Evolutionary conservation across 345 rosid genomes (phyloP).

Genomic region (Ceriops decandra): DNA sequence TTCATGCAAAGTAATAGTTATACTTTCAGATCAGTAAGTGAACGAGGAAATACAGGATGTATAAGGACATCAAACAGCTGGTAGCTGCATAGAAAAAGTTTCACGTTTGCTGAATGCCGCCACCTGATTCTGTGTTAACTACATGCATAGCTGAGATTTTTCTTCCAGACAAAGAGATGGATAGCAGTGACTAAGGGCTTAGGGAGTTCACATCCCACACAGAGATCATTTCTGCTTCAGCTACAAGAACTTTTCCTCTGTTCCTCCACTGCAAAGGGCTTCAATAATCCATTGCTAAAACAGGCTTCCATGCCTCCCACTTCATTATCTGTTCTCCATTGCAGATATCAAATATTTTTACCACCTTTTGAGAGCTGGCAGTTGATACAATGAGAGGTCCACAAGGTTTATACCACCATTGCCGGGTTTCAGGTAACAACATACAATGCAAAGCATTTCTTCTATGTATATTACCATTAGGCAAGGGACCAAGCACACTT

Average conservation of each 20-base stretch:
- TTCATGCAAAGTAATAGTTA: too few relatives aligned
- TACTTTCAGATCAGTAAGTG: background rate
- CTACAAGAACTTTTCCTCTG: constrained; percentile 79
- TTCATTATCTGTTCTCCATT: constrained; percentile 90
- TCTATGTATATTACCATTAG: constrained; percentile 42
- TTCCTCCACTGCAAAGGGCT: constrained; percentile 98
- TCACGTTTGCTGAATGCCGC: constrained; percentile 93
- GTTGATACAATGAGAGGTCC: constrained; percentile 79
- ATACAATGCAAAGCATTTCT: constrained; percentile 47
- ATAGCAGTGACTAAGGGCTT: constrained; percentile 55
- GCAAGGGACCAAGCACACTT: constrained; percentile 68
- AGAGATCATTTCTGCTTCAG: constrained; percentile 74
- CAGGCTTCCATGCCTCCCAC: constrained; percentile 83
- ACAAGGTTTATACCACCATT: constrained; percentile 92
- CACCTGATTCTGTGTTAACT: constrained; percentile 84
- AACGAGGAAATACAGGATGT: background rate
- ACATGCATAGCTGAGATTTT: constrained; percentile 84
- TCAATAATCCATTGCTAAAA: constrained; percentile 69
- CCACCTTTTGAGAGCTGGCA: constrained; percentile 60
- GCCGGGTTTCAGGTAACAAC: constrained; percentile 54
- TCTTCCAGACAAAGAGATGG: constrained; percentile 55
- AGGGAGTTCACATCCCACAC: constrained; percentile 92
- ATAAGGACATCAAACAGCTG: constrained; percentile 2
- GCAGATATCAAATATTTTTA: constrained; percentile 73
- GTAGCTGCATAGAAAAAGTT: constrained; percentile 13